Evolutionary conservation across 225 moss, liverwort and hornwort species (phyloP).

Genomic region (Straminergon stramineum): DNA sequence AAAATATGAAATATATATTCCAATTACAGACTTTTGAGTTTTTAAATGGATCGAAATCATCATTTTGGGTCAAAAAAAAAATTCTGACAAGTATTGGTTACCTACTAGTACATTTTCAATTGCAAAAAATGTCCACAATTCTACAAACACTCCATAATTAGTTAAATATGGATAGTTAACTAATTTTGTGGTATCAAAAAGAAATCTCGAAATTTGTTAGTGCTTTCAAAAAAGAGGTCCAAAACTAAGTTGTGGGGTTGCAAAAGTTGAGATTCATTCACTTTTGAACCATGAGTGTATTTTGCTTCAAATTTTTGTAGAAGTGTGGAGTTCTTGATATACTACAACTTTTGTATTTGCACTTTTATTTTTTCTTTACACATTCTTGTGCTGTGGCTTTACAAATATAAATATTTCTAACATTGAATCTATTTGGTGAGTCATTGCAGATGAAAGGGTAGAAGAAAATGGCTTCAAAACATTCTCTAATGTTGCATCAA

Average conservation of each 20-base stretch:
- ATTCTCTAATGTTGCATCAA: not conserved
- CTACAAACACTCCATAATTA: too few relatives aligned
- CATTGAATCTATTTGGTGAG: not conserved
- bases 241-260: not conserved
- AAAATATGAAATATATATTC: too few relatives aligned
- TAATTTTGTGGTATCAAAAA: not conserved
- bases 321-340: not conserved
- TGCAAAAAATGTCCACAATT: too few relatives aligned
- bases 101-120: too few relatives aligned
- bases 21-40: too few relatives aligned
- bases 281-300: not conserved
- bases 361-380: not conserved
- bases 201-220: not conserved
- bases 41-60: too few relatives aligned
- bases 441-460: not conserved
- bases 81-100: too few relatives aligned
- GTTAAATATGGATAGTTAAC: too few relatives aligned
- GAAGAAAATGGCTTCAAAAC: not conserved
- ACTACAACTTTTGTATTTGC: not conserved
- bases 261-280: not conserved
- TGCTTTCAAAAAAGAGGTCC: not conserved
- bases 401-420: not conserved
- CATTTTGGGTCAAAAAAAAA: too few relatives aligned
- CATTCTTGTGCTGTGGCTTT: not conserved
- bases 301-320: not conserved